These are phyloP conservation scores for Anaeramoeba ignava DNA, from an alignment of 78 protist genomes.

Conservation along the genomic window DNA sequence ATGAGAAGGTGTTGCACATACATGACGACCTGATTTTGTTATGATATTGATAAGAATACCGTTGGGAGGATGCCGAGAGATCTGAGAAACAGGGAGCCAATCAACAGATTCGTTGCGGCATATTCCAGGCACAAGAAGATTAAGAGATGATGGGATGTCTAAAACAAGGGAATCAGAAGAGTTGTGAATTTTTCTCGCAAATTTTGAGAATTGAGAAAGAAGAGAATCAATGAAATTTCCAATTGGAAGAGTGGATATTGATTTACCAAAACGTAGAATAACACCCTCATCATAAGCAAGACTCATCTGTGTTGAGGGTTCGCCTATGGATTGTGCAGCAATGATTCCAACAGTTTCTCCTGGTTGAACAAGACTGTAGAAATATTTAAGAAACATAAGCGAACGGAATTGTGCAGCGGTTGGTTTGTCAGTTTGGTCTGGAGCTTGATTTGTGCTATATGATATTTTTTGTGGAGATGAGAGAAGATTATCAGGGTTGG, in stretches of 20 bases:
- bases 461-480: no score
- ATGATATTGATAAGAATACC: not conserved
- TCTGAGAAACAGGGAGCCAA: not conserved
- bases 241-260: no score
- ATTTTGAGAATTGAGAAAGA: no score
- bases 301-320: constrained; percentile 97
- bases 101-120: no score
- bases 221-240: no score
- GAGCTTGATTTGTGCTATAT: no score
- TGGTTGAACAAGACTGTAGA: constrained; percentile 43
- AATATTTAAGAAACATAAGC: constrained; percentile 32
- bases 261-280: no score
- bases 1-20: not conserved
- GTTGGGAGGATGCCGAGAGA: not conserved
- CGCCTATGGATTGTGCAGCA: constrained; percentile 94
- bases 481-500: not conserved
- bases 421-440: not conserved
- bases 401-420: not conserved
- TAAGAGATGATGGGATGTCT: no score
- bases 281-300: constrained; percentile 14
- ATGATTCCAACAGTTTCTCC: constrained; percentile 86
- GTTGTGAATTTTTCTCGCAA: no score
- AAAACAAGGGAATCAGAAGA: no score
- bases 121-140: no score
- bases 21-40: not conserved